Evolutionary conservation across 2,329 filamentous ascomycete genomes (phyloP), one percentile per base, ranked within the genome.

Genomic region (Zymoseptoria brevis): DNA sequence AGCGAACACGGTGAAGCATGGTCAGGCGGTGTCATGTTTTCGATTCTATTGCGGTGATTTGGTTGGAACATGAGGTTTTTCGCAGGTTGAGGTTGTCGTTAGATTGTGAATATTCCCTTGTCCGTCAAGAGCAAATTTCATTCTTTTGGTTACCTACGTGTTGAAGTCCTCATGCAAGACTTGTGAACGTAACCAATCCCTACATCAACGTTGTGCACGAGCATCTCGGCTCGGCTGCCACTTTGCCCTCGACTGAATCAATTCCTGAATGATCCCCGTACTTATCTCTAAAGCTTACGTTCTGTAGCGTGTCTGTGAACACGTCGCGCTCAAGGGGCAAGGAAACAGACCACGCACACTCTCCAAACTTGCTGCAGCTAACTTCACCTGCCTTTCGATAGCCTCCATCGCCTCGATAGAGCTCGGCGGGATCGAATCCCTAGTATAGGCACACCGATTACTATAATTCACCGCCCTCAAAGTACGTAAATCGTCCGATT

Each of bases 191-290:
- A 16, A 41, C 16, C 35, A 13, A 41, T 41, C 16, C 35, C 6
- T 41, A 11, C 7, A 62, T 60, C 3, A 53, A 60, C 26, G 57
- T 62, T 19, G 55, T 60, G 2, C 56, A 60, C 24, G 59, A 63
- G 50, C 59, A 57, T 45, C 52, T 30, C 24, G 24, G 51, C 22
- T 21, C n/a, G 22, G 52, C 29, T 41, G 4, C 35, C 16, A 41
- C 35, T 41, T 4, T 41, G 16, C 35, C 35, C 35, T 11, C 35
- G 35, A 41, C 35, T 41, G 9, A 41, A 41, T 4, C 11, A 41
- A 41, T 13, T 13, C 35, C 35, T 41, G 16, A 41, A 41, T 2
- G 35, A 41, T n/a, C n/a, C n/a, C n/a, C n/a, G n/a, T n/a, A n/a
- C n/a, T n/a, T n/a, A n/a, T n/a, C n/a, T 41, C 9, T 41, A 13